Evolutionary conservation across 129 eudicot species (phyloP), one percentile per base, ranked within the genome.

Genomic region (Flaveria linearis): DNA sequence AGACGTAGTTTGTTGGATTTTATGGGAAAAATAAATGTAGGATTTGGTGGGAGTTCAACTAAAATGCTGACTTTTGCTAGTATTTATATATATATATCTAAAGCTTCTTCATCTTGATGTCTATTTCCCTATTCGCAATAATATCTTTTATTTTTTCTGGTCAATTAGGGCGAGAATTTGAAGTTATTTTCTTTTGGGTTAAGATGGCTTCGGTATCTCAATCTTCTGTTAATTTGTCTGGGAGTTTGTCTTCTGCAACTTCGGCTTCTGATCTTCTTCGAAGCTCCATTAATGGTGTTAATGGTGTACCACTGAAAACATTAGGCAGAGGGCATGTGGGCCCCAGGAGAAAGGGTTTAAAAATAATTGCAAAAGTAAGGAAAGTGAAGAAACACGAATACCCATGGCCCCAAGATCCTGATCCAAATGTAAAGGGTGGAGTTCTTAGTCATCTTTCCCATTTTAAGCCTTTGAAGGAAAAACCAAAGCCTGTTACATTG

Each of bases 351-450:
- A 85, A 80, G 83, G 84, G 81, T 20, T 78, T 87, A 25, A 63
- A 70, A 41, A 73, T 93, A 67, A 45, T 71, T 62, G 96, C 93
- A 22, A 88, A 81, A 75, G 63, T 85, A 51, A 87, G 86, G 81
- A 90, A 85, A 71, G 87, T 75, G 57, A 90, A 84, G 86, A 87
- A 91, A 76, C 88, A 87, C 23, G 92, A 90, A 23, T 87, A 93
- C 75, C 97, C 97, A 0, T 93, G 98, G 98, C 88, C 91, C 2
- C 79, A 82, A 33, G 86, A 93, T 76, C 88, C 93, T 1, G 96
- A 91, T 78, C 91, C 85, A 9, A 93, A 91, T 83, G 92, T 88
- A 62, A 81, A 87, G 85, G 98, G 98, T 80, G 98, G 97, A 80
- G 81, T 91, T 71, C 86, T 91, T 17, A 88, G 87, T 68, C 98